Evolutionary conservation across 1,284 basidiomycete species (phyloP), one percentile per base, ranked within the genome.

Genomic region (Vanrija sp.): DNA sequence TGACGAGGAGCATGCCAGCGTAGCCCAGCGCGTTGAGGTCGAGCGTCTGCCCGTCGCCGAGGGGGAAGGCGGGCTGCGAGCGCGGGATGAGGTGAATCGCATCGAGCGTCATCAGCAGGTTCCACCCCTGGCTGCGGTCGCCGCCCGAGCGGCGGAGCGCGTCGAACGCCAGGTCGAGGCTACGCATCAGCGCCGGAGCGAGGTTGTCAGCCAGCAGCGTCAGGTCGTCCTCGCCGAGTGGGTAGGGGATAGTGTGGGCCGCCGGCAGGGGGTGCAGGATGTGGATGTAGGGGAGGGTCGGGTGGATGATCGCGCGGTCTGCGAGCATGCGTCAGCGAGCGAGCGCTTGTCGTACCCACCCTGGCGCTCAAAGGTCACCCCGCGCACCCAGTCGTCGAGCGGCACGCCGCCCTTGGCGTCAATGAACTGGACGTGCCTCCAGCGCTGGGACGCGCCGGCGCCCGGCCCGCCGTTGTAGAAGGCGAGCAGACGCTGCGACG

Each of bases 391-490:
- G 46, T 74, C 78, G 72, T 91, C 89, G 39, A 91, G 79, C 0
- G 90, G 90, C 26, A 87, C 86, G 45, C 82, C 81, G 19, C 78
- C 77, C 42, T 51, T 54, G 19, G 85, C 72, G 18, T 87, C 85
- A 28, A 93, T 76, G 59, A 92, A 86, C 73, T 94, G 91, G 19
- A 93, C 67, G 71, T 94, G 91, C 65, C 93, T 89, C 76, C 92
- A 91, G 2, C 82, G 79, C 76, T 94, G 91, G 71, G 88, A 91
- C 8, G 91, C 90, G 38, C 91, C 91, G 57, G 88, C 91, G 46
- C 83, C 80, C 46, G 83, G 80, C 5, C 90, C 90, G 64, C 89
- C 88, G 61, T 94, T 94, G 74, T 91, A 94, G 76, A 93, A 93
- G 0, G 87, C 88, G 55, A 93, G 83, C 56, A 86, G 79, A 38